Percentiles rank a stretch among this genome's conserved stretches.
Conservation (phyloP, 306 rosid species). For the Sechiopsis laciniata region DNA sequence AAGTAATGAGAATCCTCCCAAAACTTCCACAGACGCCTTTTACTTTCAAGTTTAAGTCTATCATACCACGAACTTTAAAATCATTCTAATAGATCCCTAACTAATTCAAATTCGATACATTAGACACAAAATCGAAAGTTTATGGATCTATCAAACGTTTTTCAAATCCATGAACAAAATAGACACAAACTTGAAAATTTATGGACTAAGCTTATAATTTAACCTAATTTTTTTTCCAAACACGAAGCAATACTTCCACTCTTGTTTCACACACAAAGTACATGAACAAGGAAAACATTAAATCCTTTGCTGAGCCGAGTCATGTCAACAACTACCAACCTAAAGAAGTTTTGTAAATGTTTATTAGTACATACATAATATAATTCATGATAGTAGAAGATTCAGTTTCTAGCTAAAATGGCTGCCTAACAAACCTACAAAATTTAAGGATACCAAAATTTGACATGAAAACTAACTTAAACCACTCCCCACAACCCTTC, state of each 20-base stretch:
- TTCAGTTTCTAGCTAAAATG: background rate
- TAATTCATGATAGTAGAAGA: background rate
- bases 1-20: conserved; percentile 1
- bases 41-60: background rate
- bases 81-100: no score
- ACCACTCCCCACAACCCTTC: background rate
- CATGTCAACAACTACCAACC: background rate
- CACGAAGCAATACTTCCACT: background rate
- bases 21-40: background rate
- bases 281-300: background rate
- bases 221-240: background rate
- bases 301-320: background rate
- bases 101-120: no score
- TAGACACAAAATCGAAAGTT: no score
- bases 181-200: no score
- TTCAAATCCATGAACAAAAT: no score
- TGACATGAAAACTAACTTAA: background rate
- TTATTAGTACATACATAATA: background rate
- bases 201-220: no score
- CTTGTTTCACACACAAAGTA: background rate
- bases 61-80: no score
- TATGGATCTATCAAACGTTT: no score
- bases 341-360: background rate
- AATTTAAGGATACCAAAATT: background rate
- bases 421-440: background rate